Conservation (phyloP, 257 asterid genomes). For the Solanum sejunctum region DNA sequence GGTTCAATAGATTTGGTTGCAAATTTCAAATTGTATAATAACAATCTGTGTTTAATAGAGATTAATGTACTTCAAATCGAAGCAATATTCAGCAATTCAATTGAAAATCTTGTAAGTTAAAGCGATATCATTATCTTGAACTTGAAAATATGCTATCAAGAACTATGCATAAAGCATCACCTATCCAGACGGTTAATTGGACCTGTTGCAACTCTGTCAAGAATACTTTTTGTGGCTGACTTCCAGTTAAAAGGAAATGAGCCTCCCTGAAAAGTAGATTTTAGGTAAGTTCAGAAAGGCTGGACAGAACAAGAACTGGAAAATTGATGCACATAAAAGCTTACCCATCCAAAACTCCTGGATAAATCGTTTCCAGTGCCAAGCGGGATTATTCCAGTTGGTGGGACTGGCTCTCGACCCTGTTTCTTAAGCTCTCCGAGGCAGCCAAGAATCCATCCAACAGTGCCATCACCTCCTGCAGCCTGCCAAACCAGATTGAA, state of each 20-base stretch:
- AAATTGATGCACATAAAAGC: slow-evolving; percentile 9
- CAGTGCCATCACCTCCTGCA: slow-evolving; percentile 99
- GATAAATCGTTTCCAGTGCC: slow-evolving; percentile 98
- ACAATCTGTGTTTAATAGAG: neutral
- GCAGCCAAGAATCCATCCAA: slow-evolving; percentile 97
- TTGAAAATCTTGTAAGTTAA: neutral
- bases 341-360: slow-evolving; percentile 94
- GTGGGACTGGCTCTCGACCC: slow-evolving; percentile 64
- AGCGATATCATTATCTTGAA: neutral
- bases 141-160: neutral
- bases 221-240: slow-evolving; percentile 74
- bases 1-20: neutral
- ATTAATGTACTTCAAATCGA: neutral
- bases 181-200: slow-evolving; percentile 59
- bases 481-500: slow-evolving; percentile 47
- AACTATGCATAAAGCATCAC: slow-evolving; percentile 20
- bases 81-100: neutral
- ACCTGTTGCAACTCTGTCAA: slow-evolving; percentile 47
- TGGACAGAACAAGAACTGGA: neutral
- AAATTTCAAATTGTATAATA: neutral
- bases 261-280: slow-evolving; percentile 55
- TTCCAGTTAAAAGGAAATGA: slow-evolving; percentile 95
- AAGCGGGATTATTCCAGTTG: slow-evolving; percentile 80
- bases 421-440: slow-evolving; percentile 70
- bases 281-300: neutral